These are phyloP conservation scores for Castanea crenata DNA, from an alignment of 306 rosid genomes.

Conservation along the genomic window DNA sequence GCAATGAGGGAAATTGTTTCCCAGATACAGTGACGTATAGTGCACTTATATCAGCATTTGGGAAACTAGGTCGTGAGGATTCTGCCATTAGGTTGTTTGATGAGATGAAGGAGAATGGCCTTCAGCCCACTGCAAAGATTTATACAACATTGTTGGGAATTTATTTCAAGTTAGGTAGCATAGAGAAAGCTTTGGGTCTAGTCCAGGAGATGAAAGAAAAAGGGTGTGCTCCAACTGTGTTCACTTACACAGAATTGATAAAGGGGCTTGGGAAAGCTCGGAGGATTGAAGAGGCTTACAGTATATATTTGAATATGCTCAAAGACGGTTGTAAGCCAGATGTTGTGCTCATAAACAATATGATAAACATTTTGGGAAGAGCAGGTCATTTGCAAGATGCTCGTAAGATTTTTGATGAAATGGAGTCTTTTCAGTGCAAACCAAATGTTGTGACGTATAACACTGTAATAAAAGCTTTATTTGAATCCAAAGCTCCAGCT, in stretches of 20 bases:
- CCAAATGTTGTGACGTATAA: conserved; percentile 87
- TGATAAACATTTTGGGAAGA: conserved; percentile 79
- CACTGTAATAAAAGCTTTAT: conserved; percentile 70
- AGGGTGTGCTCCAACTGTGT: conserved; percentile 73
- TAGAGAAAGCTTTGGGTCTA: conserved; percentile 62
- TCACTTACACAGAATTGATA: conserved; percentile 77
- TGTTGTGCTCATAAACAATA: conserved; percentile 74
- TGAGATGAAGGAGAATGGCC: conserved; percentile 88
- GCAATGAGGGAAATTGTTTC: conserved; percentile 59
- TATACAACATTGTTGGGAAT: conserved; percentile 67
- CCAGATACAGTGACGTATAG: conserved; percentile 85
- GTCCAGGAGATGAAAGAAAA: conserved; percentile 66
- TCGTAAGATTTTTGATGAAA: conserved; percentile 55
- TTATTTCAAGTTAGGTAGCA: conserved; percentile 61
- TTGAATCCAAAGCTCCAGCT: conserved; percentile 65
- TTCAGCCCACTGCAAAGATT: conserved; percentile 75
- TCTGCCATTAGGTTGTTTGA: conserved; percentile 72
- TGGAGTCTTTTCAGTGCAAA: conserved; percentile 53
- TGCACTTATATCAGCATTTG: conserved; percentile 69
- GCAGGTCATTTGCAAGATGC: conserved; percentile 62
- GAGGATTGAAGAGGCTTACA: conserved; percentile 72
- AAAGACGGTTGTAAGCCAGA: conserved; percentile 78
- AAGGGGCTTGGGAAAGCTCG: conserved; percentile 85
- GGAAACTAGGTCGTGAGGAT: conserved; percentile 65
- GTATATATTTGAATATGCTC: conserved; percentile 50